Percentiles rank a stretch among this genome's conserved stretches.
Conservation (phyloP, 768 basidiomycete species). For the Boletellus emodensis region DNA sequence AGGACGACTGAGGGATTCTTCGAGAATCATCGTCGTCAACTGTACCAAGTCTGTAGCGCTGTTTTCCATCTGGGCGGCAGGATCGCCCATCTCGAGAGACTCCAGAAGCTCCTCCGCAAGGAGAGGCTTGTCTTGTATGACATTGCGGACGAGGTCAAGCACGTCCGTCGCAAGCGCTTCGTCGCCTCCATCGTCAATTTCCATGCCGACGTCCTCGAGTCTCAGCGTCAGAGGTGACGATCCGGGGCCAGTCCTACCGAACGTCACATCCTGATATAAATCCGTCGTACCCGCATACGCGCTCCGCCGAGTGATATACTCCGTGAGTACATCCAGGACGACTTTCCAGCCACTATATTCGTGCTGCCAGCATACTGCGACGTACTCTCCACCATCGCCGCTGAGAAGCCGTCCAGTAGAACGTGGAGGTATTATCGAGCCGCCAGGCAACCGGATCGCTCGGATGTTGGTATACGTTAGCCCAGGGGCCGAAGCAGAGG, state of each 20-base stretch:
- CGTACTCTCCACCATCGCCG: constrained; percentile 58
- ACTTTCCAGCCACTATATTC: constrained; percentile 85
- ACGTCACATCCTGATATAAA: constrained; percentile 51
- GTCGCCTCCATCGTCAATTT: constrained; percentile 57
- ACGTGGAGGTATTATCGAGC: constrained; percentile 61
- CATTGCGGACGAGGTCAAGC: constrained; percentile 74
- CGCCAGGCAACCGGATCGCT: constrained; percentile 72
- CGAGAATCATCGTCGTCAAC: constrained; percentile 75
- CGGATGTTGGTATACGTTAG: constrained; percentile 62
- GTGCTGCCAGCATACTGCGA: constrained; percentile 77
- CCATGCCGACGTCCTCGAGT: constrained; percentile 70
- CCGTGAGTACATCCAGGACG: constrained; percentile 73
- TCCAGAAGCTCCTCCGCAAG: constrained; percentile 65
- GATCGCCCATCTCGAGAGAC: constrained; percentile 46
- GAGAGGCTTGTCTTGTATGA: constrained; percentile 65
- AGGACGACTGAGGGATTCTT: constrained; percentile 64
- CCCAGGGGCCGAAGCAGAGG: constrained; percentile 44
- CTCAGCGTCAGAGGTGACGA: constrained; percentile 42
- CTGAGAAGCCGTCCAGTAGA: constrained; percentile 70
- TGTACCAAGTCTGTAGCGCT: constrained; percentile 72
- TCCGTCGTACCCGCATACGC: constrained; percentile 37
- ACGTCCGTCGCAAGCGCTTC: constrained; percentile 65
- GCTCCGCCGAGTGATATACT: constrained; percentile 63
- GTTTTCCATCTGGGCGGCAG: constrained; percentile 42
- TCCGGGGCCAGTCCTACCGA: constrained; percentile 41